Base-by-base conservation (phyloP, 2,329 filamentous ascomycete genomes). In the Chrysosphaeria jannelii region DNA sequence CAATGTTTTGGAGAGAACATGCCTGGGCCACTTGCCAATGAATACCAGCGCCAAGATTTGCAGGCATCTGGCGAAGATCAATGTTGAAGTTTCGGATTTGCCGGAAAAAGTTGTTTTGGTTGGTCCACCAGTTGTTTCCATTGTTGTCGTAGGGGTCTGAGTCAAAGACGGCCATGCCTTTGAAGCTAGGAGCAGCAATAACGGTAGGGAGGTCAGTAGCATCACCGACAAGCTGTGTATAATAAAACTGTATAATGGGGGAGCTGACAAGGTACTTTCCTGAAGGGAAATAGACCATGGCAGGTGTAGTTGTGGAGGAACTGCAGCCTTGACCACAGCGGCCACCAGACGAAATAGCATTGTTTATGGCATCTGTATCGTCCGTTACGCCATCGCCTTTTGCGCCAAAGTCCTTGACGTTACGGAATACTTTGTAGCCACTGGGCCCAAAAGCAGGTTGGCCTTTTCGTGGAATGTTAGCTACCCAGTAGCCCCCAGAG, bases 171-270 rank as follows among this genome's bases (percentile, higher is more conserved):
- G 71, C 79, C 50, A 91, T 88, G 22, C 81, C 85, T 3, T 51
- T 33, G 38, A 93, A 97, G 35, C 51, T 49, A 20, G 65, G 41
- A 2, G 61, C 43, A 3, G 70, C 69, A 48, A 81, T 76, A 42
- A 91, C 52, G 0, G 66, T 67, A 0, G 81, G 78, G 9, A 67
- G 44, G 30, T 57, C 51, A 35, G 59, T 39, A 23, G 68, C 64
- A 47, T 93, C 78, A 27, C 81, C 81, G 17, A 91, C 53, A 30
- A 93, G 61, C 42, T 91, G 78, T 7, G 79, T 89, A 50, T 90
- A 90, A 53, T 93, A 93, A 44, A 68, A 69, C 41, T 78, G 69
- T 24, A 78, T 46, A 33, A 93, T 61, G 12, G 81, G 74, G 36
- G 52, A 57, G 39, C 64, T 75, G 34, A 93, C 66, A 10, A 71